Evolutionary conservation across 805 yeast species (phyloP).

Genomic region (Hanseniaspora taiwanica): DNA sequence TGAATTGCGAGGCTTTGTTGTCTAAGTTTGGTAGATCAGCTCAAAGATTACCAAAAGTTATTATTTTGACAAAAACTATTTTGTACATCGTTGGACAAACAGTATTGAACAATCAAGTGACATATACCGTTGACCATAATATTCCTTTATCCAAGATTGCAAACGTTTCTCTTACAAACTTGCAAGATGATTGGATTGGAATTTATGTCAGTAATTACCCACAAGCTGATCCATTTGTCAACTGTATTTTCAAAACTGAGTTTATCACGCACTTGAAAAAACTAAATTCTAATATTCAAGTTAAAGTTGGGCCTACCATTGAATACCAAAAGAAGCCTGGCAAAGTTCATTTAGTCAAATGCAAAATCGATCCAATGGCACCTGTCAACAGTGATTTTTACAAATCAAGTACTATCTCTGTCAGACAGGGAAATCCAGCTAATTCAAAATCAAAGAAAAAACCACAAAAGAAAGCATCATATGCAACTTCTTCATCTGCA

Average conservation of each 20-base stretch:
- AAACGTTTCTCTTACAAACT: constrained; percentile 53
- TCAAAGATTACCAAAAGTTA: constrained; percentile 56
- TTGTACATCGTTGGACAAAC: constrained; percentile 65
- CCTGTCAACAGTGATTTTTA: constrained; percentile 61
- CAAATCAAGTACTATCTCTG: constrained; percentile 80
- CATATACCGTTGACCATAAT: constrained; percentile 48
- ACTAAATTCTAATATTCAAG: constrained; percentile 40
- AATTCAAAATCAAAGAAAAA: constrained; percentile 55
- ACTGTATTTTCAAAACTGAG: constrained; percentile 81
- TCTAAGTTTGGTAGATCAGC: constrained; percentile 92
- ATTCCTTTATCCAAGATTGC: constrained; percentile 48
- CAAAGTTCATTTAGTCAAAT: constrained; percentile 57
- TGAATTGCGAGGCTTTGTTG: constrained; percentile 65
- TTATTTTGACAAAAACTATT: constrained; percentile 49
- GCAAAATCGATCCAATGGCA: constrained; percentile 46
- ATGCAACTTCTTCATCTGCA: constrained; percentile 10
- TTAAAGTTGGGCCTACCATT: constrained; percentile 59
- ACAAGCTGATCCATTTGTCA: constrained; percentile 69
- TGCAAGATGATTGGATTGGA: constrained; percentile 91
- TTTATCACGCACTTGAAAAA: constrained; percentile 60
- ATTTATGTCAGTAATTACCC: constrained; percentile 23
- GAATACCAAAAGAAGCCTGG: constrained; percentile 88
- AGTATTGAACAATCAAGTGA: constrained; percentile 46
- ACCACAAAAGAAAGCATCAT: constrained; percentile 43
- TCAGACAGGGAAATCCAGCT: constrained; percentile 67